Percentiles rank a stretch among this genome's conserved stretches.
Evolutionary conservation across 345 rosid species (phyloP).

Genomic region (Noccaea caerulescens): DNA sequence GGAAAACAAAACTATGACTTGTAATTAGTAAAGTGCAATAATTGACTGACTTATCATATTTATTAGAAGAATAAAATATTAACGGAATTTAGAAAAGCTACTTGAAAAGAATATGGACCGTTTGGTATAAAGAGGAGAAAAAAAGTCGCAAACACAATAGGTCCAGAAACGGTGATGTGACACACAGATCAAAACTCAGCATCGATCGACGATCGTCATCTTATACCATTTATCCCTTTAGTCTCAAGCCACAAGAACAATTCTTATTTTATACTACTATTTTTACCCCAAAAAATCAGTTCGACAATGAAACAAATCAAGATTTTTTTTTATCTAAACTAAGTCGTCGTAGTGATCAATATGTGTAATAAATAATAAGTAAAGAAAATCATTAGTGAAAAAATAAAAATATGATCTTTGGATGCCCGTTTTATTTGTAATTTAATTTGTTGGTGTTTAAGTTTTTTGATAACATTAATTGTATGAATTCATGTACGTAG

Average conservation of each 20-base stretch:
- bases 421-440: not conserved
- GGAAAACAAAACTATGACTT: slow-evolving; percentile 30
- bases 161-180: slow-evolving; percentile 46
- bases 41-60: slow-evolving; percentile 44
- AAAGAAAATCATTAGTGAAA: slow-evolving; percentile 3
- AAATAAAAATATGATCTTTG: not conserved
- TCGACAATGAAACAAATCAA: not conserved
- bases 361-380: not conserved
- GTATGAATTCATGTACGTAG: not conserved
- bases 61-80: slow-evolving; percentile 40
- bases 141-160: slow-evolving; percentile 41
- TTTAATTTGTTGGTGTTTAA: not conserved
- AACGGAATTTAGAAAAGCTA: slow-evolving; percentile 37
- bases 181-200: slow-evolving; percentile 39
- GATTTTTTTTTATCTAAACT: slow-evolving; percentile 4
- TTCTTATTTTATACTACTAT: slow-evolving; percentile 33
- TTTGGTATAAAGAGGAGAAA: slow-evolving; percentile 34
- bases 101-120: slow-evolving; percentile 43
- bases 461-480: not conserved
- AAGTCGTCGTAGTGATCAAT: not conserved
- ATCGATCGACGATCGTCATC: slow-evolving; percentile 43
- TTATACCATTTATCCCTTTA: slow-evolving; percentile 39
- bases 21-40: slow-evolving; percentile 43
- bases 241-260: slow-evolving; percentile 37
- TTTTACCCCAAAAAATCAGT: not conserved